Conservation (phyloP, 352 stramenopile genomes). For the Globisporangium mamillatum region DNA sequence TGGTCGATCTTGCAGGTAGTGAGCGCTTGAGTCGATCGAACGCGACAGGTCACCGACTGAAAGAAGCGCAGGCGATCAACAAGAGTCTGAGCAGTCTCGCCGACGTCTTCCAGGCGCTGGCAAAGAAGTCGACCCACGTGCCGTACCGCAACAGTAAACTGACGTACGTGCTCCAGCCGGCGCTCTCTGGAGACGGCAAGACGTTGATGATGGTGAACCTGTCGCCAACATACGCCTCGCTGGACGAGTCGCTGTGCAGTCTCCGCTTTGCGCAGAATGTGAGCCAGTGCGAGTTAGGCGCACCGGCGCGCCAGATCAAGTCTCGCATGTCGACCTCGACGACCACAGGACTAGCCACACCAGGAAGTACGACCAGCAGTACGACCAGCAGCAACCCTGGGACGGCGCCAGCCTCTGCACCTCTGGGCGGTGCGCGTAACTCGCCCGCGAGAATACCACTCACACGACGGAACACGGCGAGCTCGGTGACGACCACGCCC, state of each 20-base stretch:
- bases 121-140: conserved; percentile 94
- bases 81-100: conserved; percentile 98
- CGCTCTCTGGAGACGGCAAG: conserved; percentile 98
- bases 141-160: conserved; percentile 99
- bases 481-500: conserved; percentile 18
- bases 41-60: conserved; percentile 90
- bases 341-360: neutral
- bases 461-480: conserved; percentile 6
- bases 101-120: conserved; percentile 98
- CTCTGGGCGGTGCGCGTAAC: conserved; percentile 10
- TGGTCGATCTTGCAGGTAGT: conserved; percentile 93
- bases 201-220: conserved; percentile 99
- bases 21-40: conserved; percentile 95
- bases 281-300: conserved; percentile 96
- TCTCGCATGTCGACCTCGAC: conserved; percentile 29
- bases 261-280: conserved; percentile 97
- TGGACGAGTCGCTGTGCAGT: conserved; percentile 97
- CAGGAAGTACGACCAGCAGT: conserved; percentile 15
- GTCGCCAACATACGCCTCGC: conserved; percentile 92
- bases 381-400: conserved; percentile 12
- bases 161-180: conserved; percentile 98
- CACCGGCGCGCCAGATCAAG: conserved; percentile 90
- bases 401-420: neutral
- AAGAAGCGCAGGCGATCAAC: conserved; percentile 99
- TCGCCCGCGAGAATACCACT: conserved; percentile 21